Evolutionary conservation across 192 early-diverging fungal species (phyloP).

Genomic region (Funneliformis mosseae): DNA sequence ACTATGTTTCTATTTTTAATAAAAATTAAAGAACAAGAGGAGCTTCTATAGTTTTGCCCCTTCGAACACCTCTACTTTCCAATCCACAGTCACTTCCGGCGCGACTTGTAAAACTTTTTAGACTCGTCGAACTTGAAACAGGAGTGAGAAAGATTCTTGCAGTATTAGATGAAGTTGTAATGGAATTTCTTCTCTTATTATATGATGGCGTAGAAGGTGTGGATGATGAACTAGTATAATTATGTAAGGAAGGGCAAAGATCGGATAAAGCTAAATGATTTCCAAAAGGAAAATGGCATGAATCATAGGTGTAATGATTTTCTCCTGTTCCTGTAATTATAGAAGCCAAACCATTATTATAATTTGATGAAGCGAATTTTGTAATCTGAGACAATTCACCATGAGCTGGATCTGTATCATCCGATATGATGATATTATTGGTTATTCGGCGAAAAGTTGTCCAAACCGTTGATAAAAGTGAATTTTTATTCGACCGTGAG

Average conservation of each 20-base stretch:
- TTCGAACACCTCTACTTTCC: background rate
- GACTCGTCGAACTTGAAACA: conserved; percentile 3
- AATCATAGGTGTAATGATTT: conserved; percentile 24
- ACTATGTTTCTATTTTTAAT: background rate
- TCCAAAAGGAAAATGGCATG: conserved; percentile 23
- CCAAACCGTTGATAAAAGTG: conserved; percentile 21
- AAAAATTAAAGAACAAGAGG: background rate
- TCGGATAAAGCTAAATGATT: conserved; percentile 25
- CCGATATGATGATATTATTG: background rate
- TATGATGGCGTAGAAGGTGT: background rate
- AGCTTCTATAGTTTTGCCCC: background rate
- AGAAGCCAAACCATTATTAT: conserved; percentile 17
- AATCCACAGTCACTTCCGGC: conserved; percentile 16
- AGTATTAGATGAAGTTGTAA: background rate
- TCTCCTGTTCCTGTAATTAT: conserved; percentile 23
- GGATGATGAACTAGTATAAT: background rate
- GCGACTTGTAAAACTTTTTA: conserved; percentile 10
- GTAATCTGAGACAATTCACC: background rate
- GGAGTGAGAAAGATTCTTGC: conserved; percentile 4
- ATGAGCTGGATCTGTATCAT: background rate
- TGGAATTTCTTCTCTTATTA: background rate
- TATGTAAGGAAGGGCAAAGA: background rate
- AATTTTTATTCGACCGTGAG: background rate
- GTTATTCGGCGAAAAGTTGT: conserved; percentile 18
- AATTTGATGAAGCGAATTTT: background rate